phyloP scores from a whole-genome alignment of 2,329 filamentous ascomycete species.

The Cladophialophora bantiana region DNA sequence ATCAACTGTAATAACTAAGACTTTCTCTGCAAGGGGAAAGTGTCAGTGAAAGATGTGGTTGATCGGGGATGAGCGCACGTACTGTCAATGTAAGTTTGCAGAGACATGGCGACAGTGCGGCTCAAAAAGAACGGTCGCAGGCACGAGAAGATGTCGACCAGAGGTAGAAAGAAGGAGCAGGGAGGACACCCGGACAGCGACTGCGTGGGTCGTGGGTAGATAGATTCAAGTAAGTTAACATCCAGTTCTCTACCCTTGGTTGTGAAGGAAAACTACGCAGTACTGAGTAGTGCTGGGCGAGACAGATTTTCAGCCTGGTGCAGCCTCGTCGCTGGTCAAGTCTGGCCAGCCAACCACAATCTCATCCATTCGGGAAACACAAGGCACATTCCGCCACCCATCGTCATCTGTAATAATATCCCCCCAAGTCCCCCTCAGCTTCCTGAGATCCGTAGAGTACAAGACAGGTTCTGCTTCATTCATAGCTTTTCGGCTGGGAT shows the following conservation, averaged over 20 bases:
- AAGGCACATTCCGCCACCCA: constrained; percentile 4
- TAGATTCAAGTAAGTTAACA: neutral
- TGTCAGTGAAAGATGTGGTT: constrained; percentile 2
- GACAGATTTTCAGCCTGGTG: constrained; percentile 12
- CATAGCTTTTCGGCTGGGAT: neutral
- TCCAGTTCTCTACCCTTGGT: neutral
- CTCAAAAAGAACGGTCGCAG: neutral
- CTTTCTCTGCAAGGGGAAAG: constrained; percentile 72
- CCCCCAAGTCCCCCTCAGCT: neutral
- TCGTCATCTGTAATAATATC: constrained; percentile 3
- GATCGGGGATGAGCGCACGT: constrained; percentile 20
- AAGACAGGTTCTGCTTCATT: neutral
- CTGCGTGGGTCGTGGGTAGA: neutral
- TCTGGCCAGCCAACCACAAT: neutral
- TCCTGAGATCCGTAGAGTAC: neutral
- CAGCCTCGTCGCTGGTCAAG: constrained; percentile 11
- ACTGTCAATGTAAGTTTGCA: constrained; percentile 59
- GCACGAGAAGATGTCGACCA: neutral
- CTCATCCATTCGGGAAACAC: neutral
- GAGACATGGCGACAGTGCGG: constrained; percentile 54
- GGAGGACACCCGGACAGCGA: neutral
- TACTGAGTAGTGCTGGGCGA: neutral
- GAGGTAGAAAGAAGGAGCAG: neutral
- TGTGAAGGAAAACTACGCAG: neutral
- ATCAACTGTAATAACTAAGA: constrained; percentile 89